Conservation (phyloP, 2,329 filamentous ascomycete species). For the Pestalotiopsis sp. region DNA sequence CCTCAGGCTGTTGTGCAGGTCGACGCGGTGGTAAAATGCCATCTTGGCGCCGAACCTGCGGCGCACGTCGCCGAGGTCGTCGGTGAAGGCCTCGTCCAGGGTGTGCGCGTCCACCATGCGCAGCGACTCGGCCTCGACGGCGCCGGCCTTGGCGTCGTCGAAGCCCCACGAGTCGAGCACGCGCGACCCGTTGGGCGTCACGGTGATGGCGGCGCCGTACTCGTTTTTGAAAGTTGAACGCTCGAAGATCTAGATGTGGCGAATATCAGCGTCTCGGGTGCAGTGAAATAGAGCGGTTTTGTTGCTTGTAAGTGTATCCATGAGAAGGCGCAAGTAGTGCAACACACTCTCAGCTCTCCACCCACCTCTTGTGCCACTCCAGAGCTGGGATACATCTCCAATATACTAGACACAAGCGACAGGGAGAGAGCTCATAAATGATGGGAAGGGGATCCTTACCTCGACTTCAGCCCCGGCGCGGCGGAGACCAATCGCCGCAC, state of each 20-base stretch:
- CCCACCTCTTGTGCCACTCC: neutral
- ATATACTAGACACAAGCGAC: neutral
- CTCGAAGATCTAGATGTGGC: slow-evolving; percentile 33
- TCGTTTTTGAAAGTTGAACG: slow-evolving; percentile 38
- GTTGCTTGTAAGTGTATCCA: too few species aligned
- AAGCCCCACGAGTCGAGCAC: slow-evolving; percentile 39
- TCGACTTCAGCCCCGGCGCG: slow-evolving; percentile 17
- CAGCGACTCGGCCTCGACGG: slow-evolving; percentile 27
- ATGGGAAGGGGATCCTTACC: slow-evolving; percentile 8
- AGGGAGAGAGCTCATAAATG: neutral
- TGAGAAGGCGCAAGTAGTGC: neutral
- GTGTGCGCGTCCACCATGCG: slow-evolving; percentile 27
- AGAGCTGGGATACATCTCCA: neutral
- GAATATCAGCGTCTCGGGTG: neutral
- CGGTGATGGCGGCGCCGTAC: slow-evolving; percentile 40
- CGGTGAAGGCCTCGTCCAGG: slow-evolving; percentile 20
- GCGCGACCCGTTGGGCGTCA: slow-evolving; percentile 40
- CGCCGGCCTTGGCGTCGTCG: slow-evolving; percentile 28
- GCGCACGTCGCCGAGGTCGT: slow-evolving; percentile 5
- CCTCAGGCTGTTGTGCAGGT: slow-evolving; percentile 14
- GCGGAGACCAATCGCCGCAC: slow-evolving; percentile 17
- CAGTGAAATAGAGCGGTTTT: neutral
- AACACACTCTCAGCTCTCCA: neutral
- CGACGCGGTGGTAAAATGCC: slow-evolving; percentile 16
- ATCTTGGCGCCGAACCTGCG: slow-evolving; percentile 14